phyloP scores from a whole-genome alignment of 345 rosid species.

The Toxicodendron radicans region DNA sequence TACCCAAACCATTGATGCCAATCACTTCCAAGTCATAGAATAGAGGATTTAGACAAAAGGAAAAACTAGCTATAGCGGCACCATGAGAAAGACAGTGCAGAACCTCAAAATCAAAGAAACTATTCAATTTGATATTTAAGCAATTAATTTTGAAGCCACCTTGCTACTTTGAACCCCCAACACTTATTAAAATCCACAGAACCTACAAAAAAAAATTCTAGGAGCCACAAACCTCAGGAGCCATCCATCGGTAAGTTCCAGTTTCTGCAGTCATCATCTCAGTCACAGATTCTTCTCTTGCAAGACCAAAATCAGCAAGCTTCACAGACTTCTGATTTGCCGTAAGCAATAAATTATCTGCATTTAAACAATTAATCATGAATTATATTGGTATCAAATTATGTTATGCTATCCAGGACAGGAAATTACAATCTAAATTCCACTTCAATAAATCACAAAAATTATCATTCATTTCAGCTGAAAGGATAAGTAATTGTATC shows the following conservation, averaged over 20 bases:
- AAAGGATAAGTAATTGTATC: background rate
- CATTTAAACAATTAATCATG: slow-evolving; percentile 15
- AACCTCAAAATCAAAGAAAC: background rate
- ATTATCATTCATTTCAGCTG: slow-evolving; percentile 3
- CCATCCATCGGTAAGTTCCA: slow-evolving; percentile 99
- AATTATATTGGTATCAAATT: background rate
- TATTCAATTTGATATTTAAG: background rate
- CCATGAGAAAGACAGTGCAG: background rate
- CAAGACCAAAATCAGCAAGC: slow-evolving; percentile 99
- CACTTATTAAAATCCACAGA: too few relatives aligned
- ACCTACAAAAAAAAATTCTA: background rate
- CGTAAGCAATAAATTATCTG: slow-evolving; percentile 92
- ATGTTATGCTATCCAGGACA: slow-evolving; percentile 13
- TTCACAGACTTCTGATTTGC: slow-evolving; percentile 75
- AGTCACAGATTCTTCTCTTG: slow-evolving; percentile 93
- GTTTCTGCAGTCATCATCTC: slow-evolving; percentile 99
- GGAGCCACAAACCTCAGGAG: slow-evolving; percentile 78
- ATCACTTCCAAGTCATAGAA: background rate
- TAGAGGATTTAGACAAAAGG: too few relatives aligned
- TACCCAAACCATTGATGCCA: background rate
- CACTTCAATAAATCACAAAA: background rate
- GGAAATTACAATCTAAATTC: background rate
- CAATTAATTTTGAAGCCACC: background rate
- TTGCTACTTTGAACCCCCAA: background rate
- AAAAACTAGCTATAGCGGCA: background rate